Evolutionary conservation across 305 asterid genomes (phyloP).

Genomic region (Andrographis paniculata): DNA sequence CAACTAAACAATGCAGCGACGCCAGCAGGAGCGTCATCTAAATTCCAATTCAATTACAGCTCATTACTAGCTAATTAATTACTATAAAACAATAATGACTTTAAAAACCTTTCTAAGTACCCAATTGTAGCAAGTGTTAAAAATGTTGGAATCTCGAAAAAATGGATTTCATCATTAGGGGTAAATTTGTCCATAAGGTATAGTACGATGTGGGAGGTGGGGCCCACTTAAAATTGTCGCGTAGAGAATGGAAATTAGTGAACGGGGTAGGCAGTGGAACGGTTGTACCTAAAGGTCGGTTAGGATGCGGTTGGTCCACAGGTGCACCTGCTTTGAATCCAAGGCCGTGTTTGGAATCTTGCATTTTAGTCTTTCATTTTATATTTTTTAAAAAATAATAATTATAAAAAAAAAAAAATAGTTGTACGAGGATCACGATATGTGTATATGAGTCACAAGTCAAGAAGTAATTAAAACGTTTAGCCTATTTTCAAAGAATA

Average conservation of each 20-base stretch:
- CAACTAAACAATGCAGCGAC: not conserved
- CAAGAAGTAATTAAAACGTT: too few species aligned
- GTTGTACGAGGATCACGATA: too few species aligned
- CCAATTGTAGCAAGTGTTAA: too few species aligned
- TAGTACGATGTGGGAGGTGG: not conserved
- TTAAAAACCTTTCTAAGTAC: too few species aligned
- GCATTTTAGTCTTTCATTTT: not conserved
- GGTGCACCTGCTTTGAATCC: conserved; percentile 3
- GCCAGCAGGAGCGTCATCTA: not conserved
- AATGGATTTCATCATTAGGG: not conserved
- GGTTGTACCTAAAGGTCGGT: not conserved
- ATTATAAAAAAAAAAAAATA: too few species aligned
- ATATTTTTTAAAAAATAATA: too few species aligned
- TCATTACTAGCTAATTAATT: too few species aligned
- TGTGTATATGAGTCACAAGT: too few species aligned
- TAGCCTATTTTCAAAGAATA: too few species aligned
- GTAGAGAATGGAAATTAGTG: too few species aligned
- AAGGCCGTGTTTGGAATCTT: not conserved
- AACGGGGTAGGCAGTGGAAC: not conserved
- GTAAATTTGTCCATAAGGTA: not conserved
- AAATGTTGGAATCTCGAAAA: not conserved
- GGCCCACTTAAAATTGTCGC: not conserved
- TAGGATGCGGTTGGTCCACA: not conserved
- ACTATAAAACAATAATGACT: too few species aligned
- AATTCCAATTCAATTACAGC: not conserved